These are phyloP conservation scores for Mycosarcoma mackinlayi DNA, from an alignment of 1,284 basidiomycete species.

Conservation along the genomic window DNA sequence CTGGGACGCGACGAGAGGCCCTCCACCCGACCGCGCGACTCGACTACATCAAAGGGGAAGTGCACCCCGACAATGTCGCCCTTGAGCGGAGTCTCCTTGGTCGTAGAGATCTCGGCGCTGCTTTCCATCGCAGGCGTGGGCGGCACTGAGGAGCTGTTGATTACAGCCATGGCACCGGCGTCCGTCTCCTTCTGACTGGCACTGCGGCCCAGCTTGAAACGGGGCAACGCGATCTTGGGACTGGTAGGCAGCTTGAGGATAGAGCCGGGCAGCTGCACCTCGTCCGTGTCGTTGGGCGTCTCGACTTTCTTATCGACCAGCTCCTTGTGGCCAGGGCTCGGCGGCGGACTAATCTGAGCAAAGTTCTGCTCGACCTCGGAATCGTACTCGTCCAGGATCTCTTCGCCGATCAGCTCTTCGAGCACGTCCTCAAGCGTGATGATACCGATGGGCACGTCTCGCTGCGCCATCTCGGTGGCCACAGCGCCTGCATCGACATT, in stretches of 20 bases:
- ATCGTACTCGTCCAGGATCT: conserved; percentile 66
- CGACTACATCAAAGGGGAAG: conserved; percentile 22
- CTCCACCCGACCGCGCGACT: conserved; percentile 9
- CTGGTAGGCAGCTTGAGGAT: conserved; percentile 37
- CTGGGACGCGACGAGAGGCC: conserved; percentile 20
- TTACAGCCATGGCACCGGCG: not conserved
- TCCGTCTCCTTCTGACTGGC: conserved; percentile 22
- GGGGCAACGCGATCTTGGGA: conserved; percentile 41
- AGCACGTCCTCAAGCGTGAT: conserved; percentile 92
- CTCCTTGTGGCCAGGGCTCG: conserved; percentile 53
- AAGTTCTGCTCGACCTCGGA: conserved; percentile 61
- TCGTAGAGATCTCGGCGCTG: conserved; percentile 6
- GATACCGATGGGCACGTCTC: conserved; percentile 79
- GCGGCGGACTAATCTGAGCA: conserved; percentile 53
- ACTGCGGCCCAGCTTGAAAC: conserved; percentile 42
- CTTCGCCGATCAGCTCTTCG: conserved; percentile 73
- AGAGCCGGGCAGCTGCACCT: conserved; percentile 31
- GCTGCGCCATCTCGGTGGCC: conserved; percentile 47
- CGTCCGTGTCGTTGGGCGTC: conserved; percentile 29
- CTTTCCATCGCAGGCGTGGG: conserved; percentile 23
- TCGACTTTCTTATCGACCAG: conserved; percentile 37
- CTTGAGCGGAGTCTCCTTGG: conserved; percentile 10
- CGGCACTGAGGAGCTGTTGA: conserved; percentile 6
- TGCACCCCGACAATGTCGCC: conserved; percentile 14
- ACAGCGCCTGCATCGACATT: conserved; percentile 68